Evolutionary conservation across 1,139 yeast species (phyloP), one percentile per base, ranked within the genome.

Genomic region (Entelexis paramagnoliae): DNA sequence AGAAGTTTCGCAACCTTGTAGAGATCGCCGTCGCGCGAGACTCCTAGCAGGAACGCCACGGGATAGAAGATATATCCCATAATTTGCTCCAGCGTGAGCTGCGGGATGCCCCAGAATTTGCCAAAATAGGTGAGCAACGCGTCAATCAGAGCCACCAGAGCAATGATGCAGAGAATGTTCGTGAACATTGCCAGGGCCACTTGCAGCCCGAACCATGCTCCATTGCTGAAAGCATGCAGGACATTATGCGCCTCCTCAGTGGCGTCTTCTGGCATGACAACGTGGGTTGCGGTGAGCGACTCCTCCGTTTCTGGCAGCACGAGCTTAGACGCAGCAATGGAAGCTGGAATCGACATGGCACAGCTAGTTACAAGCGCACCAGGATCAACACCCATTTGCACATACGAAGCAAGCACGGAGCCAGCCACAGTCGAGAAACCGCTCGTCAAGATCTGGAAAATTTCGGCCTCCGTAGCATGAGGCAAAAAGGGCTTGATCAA

Each of bases 391-490:
- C 85, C 85, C 64, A 80, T 72, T 4, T 81, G 80, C 59, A 80
- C 79, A 62, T 80, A 80, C 11, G 83, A 77, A 11, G 78, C 83
- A 58, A 80, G 71, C 29, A 79, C 83, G 1, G 83, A 77, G 33
- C 85, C 85, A 3, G 83, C 75, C 58, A 80, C 79, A 47, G 85
- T 80, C 11, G 83, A 78, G 63, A 80, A 80, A 7, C 85, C 84
- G 35, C 83, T 77, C 50, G 79, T 70, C 81, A 79, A 76, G 59
- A 79, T 72, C 65, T 78, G 83, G 62, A 79, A 84, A 55, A 79
- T 71, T 64, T 80, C 84, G 19, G 83, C 81, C 54, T 72, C 73
- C 45, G 84, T 80, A 60, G 78, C 71, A 62, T 70, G 79, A 19
- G 82, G 81, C 64, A 80, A 67, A 61, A 79, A 77, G 53, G 79